Evolutionary conservation across 257 asterid species (phyloP).

Genomic region (Phtheirospermum japonicum): DNA sequence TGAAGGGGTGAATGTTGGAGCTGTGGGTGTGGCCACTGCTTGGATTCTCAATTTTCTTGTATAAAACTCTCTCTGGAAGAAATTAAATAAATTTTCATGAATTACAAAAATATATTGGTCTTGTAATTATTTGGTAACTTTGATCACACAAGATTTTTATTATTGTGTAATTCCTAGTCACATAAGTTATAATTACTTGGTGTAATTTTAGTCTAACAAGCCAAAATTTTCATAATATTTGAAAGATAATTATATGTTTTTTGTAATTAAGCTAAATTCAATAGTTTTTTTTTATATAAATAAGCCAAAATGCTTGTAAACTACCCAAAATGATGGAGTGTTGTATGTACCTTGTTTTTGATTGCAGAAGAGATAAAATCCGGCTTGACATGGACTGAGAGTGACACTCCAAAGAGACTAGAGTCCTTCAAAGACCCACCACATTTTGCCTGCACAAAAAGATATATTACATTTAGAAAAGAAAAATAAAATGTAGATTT

Average conservation of each 20-base stretch:
- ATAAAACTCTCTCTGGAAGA: conserved; percentile 36
- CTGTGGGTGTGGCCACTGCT: conserved; percentile 39
- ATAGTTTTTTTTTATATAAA: too few relatives aligned
- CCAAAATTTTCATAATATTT: too few relatives aligned
- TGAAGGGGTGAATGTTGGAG: conserved; percentile 53
- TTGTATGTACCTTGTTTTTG: not conserved
- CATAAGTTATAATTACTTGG: too few relatives aligned
- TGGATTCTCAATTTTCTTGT: conserved; percentile 45
- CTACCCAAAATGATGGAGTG: too few relatives aligned
- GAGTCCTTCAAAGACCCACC: conserved; percentile 56
- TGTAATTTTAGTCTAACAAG: too few relatives aligned
- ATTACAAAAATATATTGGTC: too few relatives aligned
- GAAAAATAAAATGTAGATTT: not conserved
- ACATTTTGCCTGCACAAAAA: conserved; percentile 50
- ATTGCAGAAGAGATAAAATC: conserved; percentile 22
- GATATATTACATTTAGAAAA: not conserved
- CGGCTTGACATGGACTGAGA: conserved; percentile 52
- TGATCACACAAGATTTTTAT: too few relatives aligned
- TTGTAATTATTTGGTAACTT: too few relatives aligned
- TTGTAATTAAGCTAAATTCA: too few relatives aligned
- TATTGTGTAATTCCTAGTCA: too few relatives aligned
- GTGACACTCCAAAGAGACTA: conserved; percentile 64
- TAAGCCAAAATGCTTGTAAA: too few relatives aligned
- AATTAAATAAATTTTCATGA: not conserved
- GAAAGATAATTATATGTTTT: not conserved